Evolutionary conservation across 106 monocot species (phyloP).

Genomic region (Apostasia shenzhenica): DNA sequence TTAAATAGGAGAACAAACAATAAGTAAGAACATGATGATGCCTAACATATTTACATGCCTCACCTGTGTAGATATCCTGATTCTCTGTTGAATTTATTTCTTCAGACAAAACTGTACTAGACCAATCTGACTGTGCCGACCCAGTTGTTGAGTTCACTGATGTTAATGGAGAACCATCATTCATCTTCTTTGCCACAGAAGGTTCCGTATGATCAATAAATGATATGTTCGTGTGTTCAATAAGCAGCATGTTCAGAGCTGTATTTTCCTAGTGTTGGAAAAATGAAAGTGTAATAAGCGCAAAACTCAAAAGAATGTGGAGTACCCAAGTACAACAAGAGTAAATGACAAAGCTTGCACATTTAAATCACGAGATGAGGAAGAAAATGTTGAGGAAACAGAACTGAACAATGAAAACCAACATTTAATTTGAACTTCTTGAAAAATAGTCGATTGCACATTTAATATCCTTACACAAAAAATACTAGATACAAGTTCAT

Average conservation of each 20-base stretch:
- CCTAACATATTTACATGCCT: conserved; percentile 1
- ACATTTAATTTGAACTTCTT: too few species aligned
- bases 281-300: conserved; percentile 7
- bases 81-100: conserved; percentile 48
- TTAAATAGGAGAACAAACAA: neutral
- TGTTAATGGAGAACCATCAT: conserved; percentile 22
- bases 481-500: too few species aligned
- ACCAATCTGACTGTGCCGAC: conserved; percentile 35
- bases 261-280: conserved; percentile 25
- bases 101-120: conserved; percentile 15
- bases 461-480: too few species aligned
- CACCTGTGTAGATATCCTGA: conserved; percentile 18
- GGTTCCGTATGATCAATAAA: too few species aligned
- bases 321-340: too few species aligned
- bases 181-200: conserved; percentile 1
- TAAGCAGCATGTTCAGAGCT: neutral
- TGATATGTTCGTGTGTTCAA: conserved; percentile 9
- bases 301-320: neutral
- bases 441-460: too few species aligned
- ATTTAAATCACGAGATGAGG: neutral
- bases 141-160: conserved; percentile 32
- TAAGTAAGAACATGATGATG: neutral
- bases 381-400: too few species aligned
- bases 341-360: too few species aligned
- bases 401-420: too few species aligned